These are phyloP conservation scores for Phytophthora cajani DNA, from an alignment of 352 stramenopile genomes.

Conservation along the genomic window DNA sequence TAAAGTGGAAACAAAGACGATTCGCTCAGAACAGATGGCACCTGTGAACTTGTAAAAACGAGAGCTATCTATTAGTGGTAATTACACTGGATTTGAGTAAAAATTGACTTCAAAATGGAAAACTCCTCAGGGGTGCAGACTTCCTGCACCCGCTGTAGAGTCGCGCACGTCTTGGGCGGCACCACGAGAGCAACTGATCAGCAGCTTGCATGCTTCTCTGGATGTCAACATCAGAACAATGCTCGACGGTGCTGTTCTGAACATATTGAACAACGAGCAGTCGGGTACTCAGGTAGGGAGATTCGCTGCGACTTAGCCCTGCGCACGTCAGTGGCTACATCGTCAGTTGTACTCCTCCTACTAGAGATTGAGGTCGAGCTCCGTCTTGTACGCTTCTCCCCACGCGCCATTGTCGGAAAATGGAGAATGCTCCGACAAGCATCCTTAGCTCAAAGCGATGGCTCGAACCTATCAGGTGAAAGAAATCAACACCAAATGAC, in stretches of 20 bases:
- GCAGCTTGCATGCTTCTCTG: conserved; percentile 2
- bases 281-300: not conserved
- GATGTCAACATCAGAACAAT: not conserved
- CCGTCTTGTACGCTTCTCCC: not conserved
- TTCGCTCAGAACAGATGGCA: no score
- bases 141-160: no score
- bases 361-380: not conserved
- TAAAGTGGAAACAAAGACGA: no score
- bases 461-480: no score
- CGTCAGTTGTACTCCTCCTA: not conserved
- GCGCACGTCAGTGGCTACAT: not conserved
- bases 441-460: no score
- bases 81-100: no score
- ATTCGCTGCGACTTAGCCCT: not conserved
- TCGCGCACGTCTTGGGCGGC: conserved; percentile 10
- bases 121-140: no score
- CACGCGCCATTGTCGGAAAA: not conserved
- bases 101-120: no score
- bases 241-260: not conserved
- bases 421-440: not conserved
- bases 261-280: not conserved
- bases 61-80: no score
- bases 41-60: no score
- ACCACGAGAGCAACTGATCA: conserved; percentile 5
- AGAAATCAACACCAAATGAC: not conserved